Conservation (phyloP, 495 filamentous ascomycete species). For the Podospora appendiculata region DNA sequence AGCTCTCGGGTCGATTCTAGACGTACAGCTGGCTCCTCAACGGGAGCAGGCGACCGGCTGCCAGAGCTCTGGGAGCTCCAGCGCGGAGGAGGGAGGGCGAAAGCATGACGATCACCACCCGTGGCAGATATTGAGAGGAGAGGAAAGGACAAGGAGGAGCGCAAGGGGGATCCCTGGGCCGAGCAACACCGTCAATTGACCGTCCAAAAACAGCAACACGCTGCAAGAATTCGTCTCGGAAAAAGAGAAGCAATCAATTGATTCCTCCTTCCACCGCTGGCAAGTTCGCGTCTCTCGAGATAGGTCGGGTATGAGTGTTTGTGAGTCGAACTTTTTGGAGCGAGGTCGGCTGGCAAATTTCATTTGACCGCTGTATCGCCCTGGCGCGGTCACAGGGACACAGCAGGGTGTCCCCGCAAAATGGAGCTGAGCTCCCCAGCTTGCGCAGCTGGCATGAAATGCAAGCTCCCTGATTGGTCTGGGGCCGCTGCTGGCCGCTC, state of each 20-base stretch:
- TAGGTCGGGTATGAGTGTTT: background rate
- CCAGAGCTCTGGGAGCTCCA: slow-evolving; percentile 33
- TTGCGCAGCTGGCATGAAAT: slow-evolving; percentile 10
- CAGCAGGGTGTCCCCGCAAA: slow-evolving; percentile 21
- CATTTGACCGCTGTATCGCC: slow-evolving; percentile 9
- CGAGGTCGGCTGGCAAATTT: slow-evolving; percentile 25
- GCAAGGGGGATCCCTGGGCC: background rate
- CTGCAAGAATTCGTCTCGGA: background rate
- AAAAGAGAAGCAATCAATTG: slow-evolving; percentile 9
- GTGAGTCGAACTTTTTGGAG: slow-evolving; percentile 16
- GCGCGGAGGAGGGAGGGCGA: slow-evolving; percentile 30
- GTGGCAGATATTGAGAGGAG: too few relatives aligned
- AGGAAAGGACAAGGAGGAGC: too few relatives aligned
- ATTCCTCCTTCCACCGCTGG: slow-evolving; percentile 1
- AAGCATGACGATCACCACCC: slow-evolving; percentile 23
- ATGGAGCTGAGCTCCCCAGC: slow-evolving; percentile 3
- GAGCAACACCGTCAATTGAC: background rate
- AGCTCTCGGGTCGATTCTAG: background rate
- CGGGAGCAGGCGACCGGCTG: slow-evolving; percentile 22
- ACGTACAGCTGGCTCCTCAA: slow-evolving; percentile 33
- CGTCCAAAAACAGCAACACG: background rate
- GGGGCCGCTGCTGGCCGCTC: too few relatives aligned
- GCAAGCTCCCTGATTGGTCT: slow-evolving; percentile 20
- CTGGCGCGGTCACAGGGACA: slow-evolving; percentile 19
- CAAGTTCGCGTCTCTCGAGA: background rate